These are phyloP conservation scores for Suhomyces wounanorum DNA, from an alignment of 1,139 yeast genomes.

Conservation along the genomic window DNA sequence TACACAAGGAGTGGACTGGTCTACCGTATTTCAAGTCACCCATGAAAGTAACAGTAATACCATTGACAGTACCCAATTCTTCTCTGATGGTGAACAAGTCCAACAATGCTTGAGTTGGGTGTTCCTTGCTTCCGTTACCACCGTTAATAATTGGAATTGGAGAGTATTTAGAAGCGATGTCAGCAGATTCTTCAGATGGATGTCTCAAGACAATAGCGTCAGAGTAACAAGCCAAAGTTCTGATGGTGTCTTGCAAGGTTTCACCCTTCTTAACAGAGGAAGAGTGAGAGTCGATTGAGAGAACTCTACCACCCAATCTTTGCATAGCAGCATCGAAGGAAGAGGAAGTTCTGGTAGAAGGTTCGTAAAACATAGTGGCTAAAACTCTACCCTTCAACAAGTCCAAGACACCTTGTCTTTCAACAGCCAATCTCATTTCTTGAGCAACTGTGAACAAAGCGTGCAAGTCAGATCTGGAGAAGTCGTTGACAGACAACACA, in stretches of 20 bases:
- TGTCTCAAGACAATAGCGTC: slow-evolving; percentile 98
- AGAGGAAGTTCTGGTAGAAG: slow-evolving; percentile 94
- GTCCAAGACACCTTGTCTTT: slow-evolving; percentile 93
- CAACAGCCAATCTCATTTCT: slow-evolving; percentile 96
- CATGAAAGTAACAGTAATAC: slow-evolving; percentile 97
- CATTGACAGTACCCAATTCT: slow-evolving; percentile 97
- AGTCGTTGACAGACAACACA: slow-evolving; percentile 84
- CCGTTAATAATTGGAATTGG: slow-evolving; percentile 98
- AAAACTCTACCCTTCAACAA: slow-evolving; percentile 85
- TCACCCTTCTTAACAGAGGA: slow-evolving; percentile 98
- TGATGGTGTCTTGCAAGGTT: slow-evolving; percentile 93
- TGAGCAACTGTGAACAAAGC: slow-evolving; percentile 94
- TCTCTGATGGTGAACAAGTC: slow-evolving; percentile 98
- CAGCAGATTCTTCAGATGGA: slow-evolving; percentile 89
- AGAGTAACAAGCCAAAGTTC: slow-evolving; percentile 92
- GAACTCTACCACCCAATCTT: slow-evolving; percentile 97
- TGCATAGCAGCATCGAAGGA: slow-evolving; percentile 99
- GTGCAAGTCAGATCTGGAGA: slow-evolving; percentile 85
- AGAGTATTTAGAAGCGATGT: slow-evolving; percentile 92
- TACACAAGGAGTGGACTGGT: slow-evolving; percentile 96
- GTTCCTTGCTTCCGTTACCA: slow-evolving; percentile 97
- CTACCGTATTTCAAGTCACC: slow-evolving; percentile 98
- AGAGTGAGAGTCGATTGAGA: slow-evolving; percentile 77
- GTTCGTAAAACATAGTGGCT: slow-evolving; percentile 97
- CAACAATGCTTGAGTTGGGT: slow-evolving; percentile 97